These are phyloP conservation scores for Amaranthus hypochondriacus DNA, from an alignment of 148 eudicot species.

Conservation along the genomic window DNA sequence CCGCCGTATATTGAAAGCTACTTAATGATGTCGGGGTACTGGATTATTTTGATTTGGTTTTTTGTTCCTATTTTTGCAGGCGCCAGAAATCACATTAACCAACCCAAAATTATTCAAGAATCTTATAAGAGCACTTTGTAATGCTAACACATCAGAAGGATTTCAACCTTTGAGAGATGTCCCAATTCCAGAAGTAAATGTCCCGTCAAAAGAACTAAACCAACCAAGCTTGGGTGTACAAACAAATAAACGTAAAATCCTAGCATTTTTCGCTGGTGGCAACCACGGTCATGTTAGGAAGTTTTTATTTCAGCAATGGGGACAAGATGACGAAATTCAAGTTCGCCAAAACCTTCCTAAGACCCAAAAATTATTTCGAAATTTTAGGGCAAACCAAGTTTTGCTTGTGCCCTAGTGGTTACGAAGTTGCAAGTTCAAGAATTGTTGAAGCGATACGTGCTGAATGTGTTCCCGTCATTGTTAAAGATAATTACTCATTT, in stretches of 20 bases:
- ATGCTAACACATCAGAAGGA: constrained; percentile 42
- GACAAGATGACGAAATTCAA: constrained; percentile 42
- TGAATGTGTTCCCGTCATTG: constrained; percentile 54
- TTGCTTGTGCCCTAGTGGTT: constrained; percentile 61
- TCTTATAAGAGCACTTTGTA: constrained; percentile 39
- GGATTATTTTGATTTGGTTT: not conserved
- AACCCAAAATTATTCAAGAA: constrained; percentile 24
- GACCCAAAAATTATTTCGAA: constrained; percentile 32
- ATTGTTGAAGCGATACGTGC: constrained; percentile 46
- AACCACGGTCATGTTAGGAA: constrained; percentile 36
- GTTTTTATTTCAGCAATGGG: constrained; percentile 30
- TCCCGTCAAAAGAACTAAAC: constrained; percentile 18
- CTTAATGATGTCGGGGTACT: too few relatives aligned
- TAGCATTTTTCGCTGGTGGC: constrained; percentile 46
- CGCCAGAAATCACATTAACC: constrained; percentile 28
- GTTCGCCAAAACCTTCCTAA: constrained; percentile 39
- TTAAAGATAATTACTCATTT: constrained; percentile 39
- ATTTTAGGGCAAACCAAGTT: constrained; percentile 39
- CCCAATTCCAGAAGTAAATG: constrained; percentile 32
- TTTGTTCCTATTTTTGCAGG: constrained; percentile 16
- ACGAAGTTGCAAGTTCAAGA: constrained; percentile 60
- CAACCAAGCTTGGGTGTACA: constrained; percentile 16
- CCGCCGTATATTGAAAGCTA: too few relatives aligned
- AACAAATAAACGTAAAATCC: constrained; percentile 20
- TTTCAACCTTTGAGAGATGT: constrained; percentile 35